Evolutionary conservation across 2,329 filamentous ascomycete species (phyloP).

Genomic region (Orbilia blumenaviensis): DNA sequence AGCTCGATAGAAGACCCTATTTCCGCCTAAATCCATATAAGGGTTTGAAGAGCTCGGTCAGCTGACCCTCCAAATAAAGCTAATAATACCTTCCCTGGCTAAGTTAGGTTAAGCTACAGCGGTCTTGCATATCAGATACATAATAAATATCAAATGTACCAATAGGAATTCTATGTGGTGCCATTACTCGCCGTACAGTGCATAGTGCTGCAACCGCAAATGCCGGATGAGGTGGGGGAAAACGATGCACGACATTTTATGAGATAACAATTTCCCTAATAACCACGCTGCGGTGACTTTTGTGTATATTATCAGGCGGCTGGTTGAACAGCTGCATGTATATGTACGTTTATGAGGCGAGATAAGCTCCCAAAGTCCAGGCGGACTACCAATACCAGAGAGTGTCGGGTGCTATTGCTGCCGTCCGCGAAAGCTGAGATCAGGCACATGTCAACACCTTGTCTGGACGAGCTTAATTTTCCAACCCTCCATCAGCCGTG

Average conservation of each 20-base stretch:
- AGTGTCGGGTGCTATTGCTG: not conserved
- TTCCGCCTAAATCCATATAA: conserved; percentile 11
- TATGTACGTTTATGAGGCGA: conserved; percentile 1
- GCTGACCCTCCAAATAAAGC: conserved; percentile 3
- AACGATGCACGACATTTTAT: conserved; percentile 13
- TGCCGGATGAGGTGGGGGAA: conserved; percentile 19
- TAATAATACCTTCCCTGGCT: not conserved
- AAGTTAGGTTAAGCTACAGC: not conserved
- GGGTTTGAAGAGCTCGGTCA: conserved; percentile 1
- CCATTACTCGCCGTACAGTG: conserved; percentile 20
- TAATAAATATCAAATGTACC: conserved; percentile 15
- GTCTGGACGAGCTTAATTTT: conserved; percentile 2
- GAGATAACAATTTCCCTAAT: conserved; percentile 11
- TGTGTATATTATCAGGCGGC: conserved; percentile 2
- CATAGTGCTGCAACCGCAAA: conserved; percentile 10
- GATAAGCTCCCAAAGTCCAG: conserved; percentile 5
- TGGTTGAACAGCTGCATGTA: conserved; percentile 1
- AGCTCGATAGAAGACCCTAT: not conserved
- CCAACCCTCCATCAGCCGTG: not conserved
- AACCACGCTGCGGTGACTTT: not conserved
- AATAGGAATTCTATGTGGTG: conserved; percentile 4
- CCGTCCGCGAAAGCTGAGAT: conserved; percentile 3
- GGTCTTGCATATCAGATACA: conserved; percentile 9
- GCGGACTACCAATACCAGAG: not conserved
- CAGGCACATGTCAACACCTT: not conserved